A percentile compares a stretch with the other conserved stretches of the same genome.
phyloP scores from a whole-genome alignment of 164 flowering plant genomes.

The Cinnamomum micranthum region DNA sequence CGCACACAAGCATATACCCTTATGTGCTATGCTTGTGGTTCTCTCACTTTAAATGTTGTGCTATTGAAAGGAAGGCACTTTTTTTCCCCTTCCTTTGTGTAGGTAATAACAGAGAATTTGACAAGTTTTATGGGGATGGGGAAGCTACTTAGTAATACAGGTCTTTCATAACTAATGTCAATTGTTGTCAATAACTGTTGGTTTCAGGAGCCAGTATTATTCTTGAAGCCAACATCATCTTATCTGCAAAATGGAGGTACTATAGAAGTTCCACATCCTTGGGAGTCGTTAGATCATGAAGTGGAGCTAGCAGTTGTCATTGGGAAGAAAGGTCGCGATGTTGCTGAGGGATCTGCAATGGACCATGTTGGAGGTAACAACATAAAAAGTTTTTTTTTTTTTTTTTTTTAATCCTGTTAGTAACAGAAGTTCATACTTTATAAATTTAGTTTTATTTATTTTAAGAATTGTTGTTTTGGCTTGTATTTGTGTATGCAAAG shows the following conservation, averaged over 20 bases:
- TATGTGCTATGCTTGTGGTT: not conserved
- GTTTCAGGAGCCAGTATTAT: constrained; percentile 84
- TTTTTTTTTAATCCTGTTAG: too few species aligned
- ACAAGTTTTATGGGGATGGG: too few species aligned
- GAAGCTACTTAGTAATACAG: too few species aligned
- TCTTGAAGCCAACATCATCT: constrained; percentile 93
- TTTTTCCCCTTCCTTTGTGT: not conserved
- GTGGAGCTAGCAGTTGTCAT: constrained; percentile 93
- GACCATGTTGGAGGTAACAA: constrained; percentile 78
- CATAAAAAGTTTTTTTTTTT: too few species aligned
- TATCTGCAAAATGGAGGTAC: constrained; percentile 84
- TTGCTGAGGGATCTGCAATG: constrained; percentile 76
- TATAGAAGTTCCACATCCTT: constrained; percentile 72
- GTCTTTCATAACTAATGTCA: too few species aligned
- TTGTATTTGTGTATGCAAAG: too few species aligned
- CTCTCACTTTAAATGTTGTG: not conserved
- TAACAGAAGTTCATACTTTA: too few species aligned
- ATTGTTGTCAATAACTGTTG: not conserved
- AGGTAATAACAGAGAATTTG: too few species aligned
- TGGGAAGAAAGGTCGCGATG: constrained; percentile 76
- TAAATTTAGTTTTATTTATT: too few species aligned
- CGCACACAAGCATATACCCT: not conserved
- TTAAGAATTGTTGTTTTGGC: too few species aligned
- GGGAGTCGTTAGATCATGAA: constrained; percentile 72
- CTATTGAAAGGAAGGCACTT: too few species aligned